Percentiles rank a stretch among this genome's conserved stretches.
Evolutionary conservation across 768 basidiomycete species (phyloP).

Genomic region (Lactifluus pinguis): DNA sequence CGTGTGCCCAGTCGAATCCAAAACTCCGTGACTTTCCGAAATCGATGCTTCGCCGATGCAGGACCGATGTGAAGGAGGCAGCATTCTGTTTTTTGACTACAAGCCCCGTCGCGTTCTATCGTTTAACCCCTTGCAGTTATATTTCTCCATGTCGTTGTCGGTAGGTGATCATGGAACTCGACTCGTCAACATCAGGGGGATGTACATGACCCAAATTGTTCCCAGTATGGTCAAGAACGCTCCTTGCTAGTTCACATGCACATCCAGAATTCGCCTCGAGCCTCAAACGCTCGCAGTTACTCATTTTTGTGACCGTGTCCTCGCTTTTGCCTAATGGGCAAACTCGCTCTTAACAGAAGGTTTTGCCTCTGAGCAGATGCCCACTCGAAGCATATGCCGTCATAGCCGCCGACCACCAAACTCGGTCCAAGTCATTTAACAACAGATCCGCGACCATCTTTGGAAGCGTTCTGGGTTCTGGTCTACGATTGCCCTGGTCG

Average conservation of each 20-base stretch:
- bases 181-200: neutral
- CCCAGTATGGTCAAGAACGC: neutral
- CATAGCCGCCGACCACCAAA: neutral
- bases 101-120: neutral
- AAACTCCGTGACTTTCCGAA: constrained; percentile 4
- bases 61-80: neutral
- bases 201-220: constrained; percentile 2
- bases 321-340: neutral
- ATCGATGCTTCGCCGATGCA: neutral
- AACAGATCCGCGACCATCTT: neutral
- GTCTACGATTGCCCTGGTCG: neutral
- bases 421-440: neutral
- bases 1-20: neutral
- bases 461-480: neutral
- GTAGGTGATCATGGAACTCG: neutral
- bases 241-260: constrained; percentile 1
- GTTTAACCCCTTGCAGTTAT: neutral
- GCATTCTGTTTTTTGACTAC: neutral
- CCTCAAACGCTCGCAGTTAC: neutral
- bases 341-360: constrained; percentile 1
- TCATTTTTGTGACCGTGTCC: neutral
- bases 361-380: neutral
- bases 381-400: neutral
- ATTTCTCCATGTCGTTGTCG: neutral
- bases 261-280: neutral